Conservation (phyloP, 208 protist genomes). For the Crithidia fasciculata region DNA sequence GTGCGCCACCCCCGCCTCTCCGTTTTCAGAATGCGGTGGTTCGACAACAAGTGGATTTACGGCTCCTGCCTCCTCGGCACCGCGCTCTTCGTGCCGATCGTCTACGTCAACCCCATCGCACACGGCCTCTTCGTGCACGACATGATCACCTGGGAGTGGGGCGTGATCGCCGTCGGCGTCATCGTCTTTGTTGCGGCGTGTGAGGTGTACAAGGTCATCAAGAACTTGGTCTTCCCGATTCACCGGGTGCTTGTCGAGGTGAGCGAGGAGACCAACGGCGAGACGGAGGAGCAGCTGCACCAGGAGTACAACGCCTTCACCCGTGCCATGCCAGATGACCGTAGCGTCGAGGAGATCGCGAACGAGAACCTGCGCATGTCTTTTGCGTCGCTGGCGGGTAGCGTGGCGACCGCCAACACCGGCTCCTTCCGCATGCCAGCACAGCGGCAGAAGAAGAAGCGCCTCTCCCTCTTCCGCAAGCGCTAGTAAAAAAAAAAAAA, state of each 20-base stretch:
- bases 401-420: constrained; percentile 57
- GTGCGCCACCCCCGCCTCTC: constrained; percentile 80
- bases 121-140: constrained; percentile 77
- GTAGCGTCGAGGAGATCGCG: constrained; percentile 67
- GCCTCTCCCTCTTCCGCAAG: constrained; percentile 26
- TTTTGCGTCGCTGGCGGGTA: constrained; percentile 71
- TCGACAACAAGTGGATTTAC: constrained; percentile 88
- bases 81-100: constrained; percentile 74
- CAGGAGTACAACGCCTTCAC: constrained; percentile 78
- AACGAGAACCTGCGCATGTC: constrained; percentile 89
- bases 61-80: constrained; percentile 57
- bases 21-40: constrained; percentile 84
- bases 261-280: constrained; percentile 38
- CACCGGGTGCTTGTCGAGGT: constrained; percentile 34
- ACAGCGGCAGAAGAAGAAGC: constrained; percentile 45
- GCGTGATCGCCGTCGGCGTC: constrained; percentile 54
- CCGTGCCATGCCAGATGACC: constrained; percentile 45
- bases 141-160: constrained; percentile 90
- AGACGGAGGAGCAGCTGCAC: constrained; percentile 52
- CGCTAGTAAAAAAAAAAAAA: constrained; percentile 16
- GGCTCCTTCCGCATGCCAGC: constrained; percentile 58
- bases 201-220: constrained; percentile 87
- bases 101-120: constrained; percentile 78
- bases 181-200: constrained; percentile 60
- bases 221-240: constrained; percentile 85